phyloP scores from a whole-genome alignment of 129 eudicot species.

The Tagetes erecta region DNA sequence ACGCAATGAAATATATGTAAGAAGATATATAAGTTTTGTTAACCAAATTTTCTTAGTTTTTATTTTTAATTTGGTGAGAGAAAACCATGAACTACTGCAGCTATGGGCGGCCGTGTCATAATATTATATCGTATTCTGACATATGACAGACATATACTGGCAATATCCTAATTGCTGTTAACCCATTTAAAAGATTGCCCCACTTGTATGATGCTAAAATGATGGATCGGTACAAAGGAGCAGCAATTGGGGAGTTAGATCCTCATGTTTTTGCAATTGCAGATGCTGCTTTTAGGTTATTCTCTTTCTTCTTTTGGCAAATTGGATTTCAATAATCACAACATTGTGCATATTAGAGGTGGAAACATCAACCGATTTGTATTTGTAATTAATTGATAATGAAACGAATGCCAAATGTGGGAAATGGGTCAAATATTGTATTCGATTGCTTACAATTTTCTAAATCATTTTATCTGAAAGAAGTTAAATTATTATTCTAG shows the following conservation, averaged over 20 bases:
- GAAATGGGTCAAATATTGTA: not conserved
- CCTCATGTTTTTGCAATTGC: conserved; percentile 99
- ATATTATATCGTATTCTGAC: conserved; percentile 55
- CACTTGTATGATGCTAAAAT: conserved; percentile 75
- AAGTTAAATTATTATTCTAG: not conserved
- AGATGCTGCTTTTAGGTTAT: conserved; percentile 87
- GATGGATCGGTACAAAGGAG: conserved; percentile 96
- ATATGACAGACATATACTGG: conserved; percentile 96
- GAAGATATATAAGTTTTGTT: conserved; percentile 30
- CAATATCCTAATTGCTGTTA: conserved; percentile 88
- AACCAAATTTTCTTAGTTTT: conserved; percentile 2
- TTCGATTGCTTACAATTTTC: not conserved
- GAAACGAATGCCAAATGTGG: not conserved
- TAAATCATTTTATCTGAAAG: not conserved
- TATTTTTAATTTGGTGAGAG: conserved; percentile 41
- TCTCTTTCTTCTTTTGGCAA: not conserved
- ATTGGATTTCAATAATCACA: no score
- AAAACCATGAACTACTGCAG: conserved; percentile 51
- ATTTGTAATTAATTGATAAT: not conserved
- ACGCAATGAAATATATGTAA: conserved; percentile 95
- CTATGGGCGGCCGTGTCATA: conserved; percentile 49
- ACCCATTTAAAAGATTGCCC: conserved; percentile 92
- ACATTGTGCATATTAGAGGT: conserved; percentile 12
- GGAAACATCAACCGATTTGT: not conserved
- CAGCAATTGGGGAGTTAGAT: conserved; percentile 77